These are phyloP conservation scores for Gossypium trilobum DNA, from an alignment of 441 rosid genomes.

Conservation along the genomic window DNA sequence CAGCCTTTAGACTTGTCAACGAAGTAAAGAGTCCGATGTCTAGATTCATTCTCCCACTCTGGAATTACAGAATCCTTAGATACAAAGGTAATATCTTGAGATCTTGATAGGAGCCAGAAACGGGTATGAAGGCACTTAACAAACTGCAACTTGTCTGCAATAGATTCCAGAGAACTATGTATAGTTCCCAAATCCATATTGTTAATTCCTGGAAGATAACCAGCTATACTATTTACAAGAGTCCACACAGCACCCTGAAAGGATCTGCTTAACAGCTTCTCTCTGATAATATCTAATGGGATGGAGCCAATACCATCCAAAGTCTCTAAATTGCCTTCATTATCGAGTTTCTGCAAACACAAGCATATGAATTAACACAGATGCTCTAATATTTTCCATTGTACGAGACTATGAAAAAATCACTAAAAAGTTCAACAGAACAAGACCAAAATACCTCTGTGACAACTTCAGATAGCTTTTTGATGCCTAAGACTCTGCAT, in stretches of 20 bases:
- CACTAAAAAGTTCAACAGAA: slow-evolving; percentile 1
- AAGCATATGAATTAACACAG: background rate
- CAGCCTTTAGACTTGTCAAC: slow-evolving; percentile 44
- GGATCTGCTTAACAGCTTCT: slow-evolving; percentile 32
- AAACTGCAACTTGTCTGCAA: slow-evolving; percentile 66
- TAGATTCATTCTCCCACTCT: slow-evolving; percentile 57
- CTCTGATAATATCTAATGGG: slow-evolving; percentile 29
- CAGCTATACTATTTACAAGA: slow-evolving; percentile 39
- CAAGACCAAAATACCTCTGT: slow-evolving; percentile 46
- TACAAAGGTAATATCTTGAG: slow-evolving; percentile 51
- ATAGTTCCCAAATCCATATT: slow-evolving; percentile 37
- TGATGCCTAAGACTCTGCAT: slow-evolving; percentile 60
- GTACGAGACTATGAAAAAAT: slow-evolving; percentile 1
- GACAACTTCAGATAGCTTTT: slow-evolving; percentile 84
- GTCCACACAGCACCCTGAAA: slow-evolving; percentile 69
- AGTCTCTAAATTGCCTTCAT: slow-evolving; percentile 40
- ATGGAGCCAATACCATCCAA: slow-evolving; percentile 58
- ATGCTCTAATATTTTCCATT: background rate
- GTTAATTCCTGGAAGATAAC: slow-evolving; percentile 26
- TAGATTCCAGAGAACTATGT: slow-evolving; percentile 43
- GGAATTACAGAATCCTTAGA: slow-evolving; percentile 52
- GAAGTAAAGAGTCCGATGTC: slow-evolving; percentile 61
- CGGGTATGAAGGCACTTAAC: slow-evolving; percentile 63
- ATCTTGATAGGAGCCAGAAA: slow-evolving; percentile 65
- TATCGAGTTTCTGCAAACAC: slow-evolving; percentile 60